phyloP scores from a whole-genome alignment of 257 asterid species.

The Fraxinus cuspidata region DNA sequence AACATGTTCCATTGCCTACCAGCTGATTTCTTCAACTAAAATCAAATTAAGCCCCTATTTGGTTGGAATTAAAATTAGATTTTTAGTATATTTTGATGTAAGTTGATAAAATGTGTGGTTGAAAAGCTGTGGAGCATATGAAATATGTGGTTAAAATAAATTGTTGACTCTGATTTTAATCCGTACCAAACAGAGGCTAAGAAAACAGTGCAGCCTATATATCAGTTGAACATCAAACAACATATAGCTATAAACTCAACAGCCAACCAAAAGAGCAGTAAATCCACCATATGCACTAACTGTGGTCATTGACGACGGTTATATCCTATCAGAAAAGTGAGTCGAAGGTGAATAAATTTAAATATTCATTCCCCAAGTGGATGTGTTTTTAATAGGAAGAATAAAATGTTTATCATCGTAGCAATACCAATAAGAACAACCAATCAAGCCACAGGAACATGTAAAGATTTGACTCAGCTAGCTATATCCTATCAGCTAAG shows the following conservation, averaged over 20 bases:
- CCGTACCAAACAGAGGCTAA: too few species aligned
- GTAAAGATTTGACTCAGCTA: not conserved
- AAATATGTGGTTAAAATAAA: too few species aligned
- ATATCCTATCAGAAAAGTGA: not conserved
- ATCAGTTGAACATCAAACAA: not conserved
- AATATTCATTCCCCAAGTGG: not conserved
- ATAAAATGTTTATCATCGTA: not conserved
- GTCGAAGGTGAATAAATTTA: not conserved
- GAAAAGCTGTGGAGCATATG: too few species aligned
- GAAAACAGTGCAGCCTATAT: not conserved
- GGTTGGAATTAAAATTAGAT: too few species aligned
- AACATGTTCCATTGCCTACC: not conserved
- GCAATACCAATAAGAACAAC: not conserved
- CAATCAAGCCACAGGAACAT: not conserved
- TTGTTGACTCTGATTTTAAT: too few species aligned
- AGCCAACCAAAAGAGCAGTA: not conserved
- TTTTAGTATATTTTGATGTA: too few species aligned
- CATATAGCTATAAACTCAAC: not conserved
- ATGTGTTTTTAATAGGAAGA: not conserved
- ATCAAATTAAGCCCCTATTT: not conserved
- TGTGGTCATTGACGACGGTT: not conserved
- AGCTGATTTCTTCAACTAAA: not conserved
- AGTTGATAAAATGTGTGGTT: too few species aligned
- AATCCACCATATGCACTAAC: not conserved
- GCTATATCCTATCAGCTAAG: not conserved